These are phyloP conservation scores for Talaromyces ruber DNA, from an alignment of 495 filamentous ascomycete species.

Conservation along the genomic window DNA sequence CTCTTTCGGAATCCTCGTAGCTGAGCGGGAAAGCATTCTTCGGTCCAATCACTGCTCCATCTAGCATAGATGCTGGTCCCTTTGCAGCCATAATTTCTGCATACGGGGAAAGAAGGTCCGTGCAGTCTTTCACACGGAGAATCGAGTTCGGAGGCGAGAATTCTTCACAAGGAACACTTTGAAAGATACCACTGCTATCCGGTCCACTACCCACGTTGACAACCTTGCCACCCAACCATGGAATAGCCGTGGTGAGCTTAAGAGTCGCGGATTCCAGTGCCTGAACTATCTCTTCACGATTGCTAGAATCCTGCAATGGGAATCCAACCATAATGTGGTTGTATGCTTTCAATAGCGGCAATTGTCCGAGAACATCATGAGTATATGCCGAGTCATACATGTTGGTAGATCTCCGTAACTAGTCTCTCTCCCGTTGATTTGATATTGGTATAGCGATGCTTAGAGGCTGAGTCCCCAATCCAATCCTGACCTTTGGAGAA, in stretches of 20 bases:
- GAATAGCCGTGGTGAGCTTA: conserved; percentile 17
- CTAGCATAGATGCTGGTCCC: not conserved
- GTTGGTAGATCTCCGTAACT: not conserved
- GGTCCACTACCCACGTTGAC: conserved; percentile 13
- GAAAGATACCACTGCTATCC: conserved; percentile 20
- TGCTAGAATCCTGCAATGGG: conserved; percentile 6
- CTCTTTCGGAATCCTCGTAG: not conserved
- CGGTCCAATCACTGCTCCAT: not conserved
- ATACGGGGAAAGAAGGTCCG: not conserved
- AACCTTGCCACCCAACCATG: conserved; percentile 24
- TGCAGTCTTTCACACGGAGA: not conserved
- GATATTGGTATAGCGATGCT: not conserved
- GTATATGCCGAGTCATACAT: not conserved
- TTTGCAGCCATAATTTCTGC: not conserved
- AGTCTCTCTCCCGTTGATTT: not conserved
- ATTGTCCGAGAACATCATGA: conserved; percentile 26
- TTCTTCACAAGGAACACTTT: not conserved
- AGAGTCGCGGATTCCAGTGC: conserved; percentile 16
- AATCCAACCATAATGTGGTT: conserved; percentile 24
- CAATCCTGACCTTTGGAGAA: too few species aligned
- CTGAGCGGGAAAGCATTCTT: not conserved
- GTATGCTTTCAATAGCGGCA: conserved; percentile 33
- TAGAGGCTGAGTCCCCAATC: not conserved
- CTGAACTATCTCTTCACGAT: conserved; percentile 9
- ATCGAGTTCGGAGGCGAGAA: not conserved